Evolutionary conservation across 202 grass and related monocot species (phyloP).

Genomic region (Zoysia matrella): DNA sequence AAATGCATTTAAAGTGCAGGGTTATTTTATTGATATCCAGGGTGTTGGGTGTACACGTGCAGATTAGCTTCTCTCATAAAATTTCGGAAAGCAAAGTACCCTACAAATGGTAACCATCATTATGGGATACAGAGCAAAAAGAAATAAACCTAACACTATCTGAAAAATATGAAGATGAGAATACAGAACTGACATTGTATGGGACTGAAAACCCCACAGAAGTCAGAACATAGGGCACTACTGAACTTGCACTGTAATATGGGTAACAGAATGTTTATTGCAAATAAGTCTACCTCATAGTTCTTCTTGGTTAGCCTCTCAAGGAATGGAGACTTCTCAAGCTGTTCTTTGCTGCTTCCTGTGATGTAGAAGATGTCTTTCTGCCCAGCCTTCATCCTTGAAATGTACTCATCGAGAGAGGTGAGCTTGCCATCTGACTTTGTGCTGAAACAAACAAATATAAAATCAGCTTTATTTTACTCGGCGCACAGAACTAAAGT

Average conservation of each 20-base stretch:
- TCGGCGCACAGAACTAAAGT: not conserved
- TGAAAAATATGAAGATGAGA: not conserved
- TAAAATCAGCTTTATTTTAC: slow-evolving; percentile 30
- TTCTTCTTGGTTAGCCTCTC: slow-evolving; percentile 96
- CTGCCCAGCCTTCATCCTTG: slow-evolving; percentile 93
- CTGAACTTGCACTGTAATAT: not conserved
- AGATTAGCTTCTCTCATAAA: not conserved
- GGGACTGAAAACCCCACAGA: not conserved
- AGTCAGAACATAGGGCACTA: not conserved
- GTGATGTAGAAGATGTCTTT: slow-evolving; percentile 98
- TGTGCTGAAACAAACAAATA: slow-evolving; percentile 64
- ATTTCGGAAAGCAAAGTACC: not conserved
- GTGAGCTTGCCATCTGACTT: slow-evolving; percentile 94
- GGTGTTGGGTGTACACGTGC: not conserved
- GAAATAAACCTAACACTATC: not conserved
- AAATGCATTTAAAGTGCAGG: not conserved
- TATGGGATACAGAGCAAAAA: not conserved
- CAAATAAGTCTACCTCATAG: slow-evolving; percentile 65
- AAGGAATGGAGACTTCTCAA: slow-evolving; percentile 99
- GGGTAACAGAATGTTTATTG: not conserved
- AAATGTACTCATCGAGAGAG: slow-evolving; percentile 94
- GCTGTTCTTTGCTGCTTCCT: slow-evolving; percentile 90
- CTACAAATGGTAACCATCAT: not conserved
- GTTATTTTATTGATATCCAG: not conserved
- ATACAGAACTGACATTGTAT: not conserved